Percentiles rank a stretch among this genome's conserved stretches.
phyloP scores from a whole-genome alignment of 2,329 filamentous ascomycete genomes.

The Colletotrichum euphorbiae region DNA sequence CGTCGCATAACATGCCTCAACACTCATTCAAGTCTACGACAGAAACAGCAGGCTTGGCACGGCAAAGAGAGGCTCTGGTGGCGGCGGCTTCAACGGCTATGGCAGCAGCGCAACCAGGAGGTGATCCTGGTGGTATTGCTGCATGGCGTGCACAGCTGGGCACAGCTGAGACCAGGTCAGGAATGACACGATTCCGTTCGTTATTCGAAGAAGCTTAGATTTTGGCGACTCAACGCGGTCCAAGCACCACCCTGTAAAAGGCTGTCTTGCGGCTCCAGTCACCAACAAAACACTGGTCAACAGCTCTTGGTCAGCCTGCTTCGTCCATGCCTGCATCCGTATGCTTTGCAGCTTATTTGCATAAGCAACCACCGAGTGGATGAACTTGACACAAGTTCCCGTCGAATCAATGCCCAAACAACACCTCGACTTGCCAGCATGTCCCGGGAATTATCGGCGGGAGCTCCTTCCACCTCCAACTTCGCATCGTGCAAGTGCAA shows the following conservation, averaged over 20 bases:
- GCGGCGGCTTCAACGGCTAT: slow-evolving; percentile 1
- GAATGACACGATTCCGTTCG: slow-evolving; percentile 26
- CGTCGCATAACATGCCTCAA: slow-evolving; percentile 25
- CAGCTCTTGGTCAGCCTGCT: slow-evolving; percentile 14
- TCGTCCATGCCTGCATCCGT: slow-evolving; percentile 8
- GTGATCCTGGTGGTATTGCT: slow-evolving; percentile 26
- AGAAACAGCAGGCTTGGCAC: slow-evolving; percentile 18
- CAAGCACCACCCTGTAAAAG: slow-evolving; percentile 20
- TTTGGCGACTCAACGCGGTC: slow-evolving; percentile 23
- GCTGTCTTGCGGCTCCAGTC: slow-evolving; percentile 13
- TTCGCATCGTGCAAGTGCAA: neutral
- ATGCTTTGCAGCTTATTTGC: slow-evolving; percentile 21
- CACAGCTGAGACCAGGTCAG: slow-evolving; percentile 18
- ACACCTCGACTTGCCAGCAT: slow-evolving; percentile 16
- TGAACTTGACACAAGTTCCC: slow-evolving; percentile 38
- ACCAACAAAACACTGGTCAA: slow-evolving; percentile 27
- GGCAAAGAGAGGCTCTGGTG: neutral
- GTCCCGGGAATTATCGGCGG: slow-evolving; percentile 12
- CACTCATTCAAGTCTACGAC: slow-evolving; percentile 7
- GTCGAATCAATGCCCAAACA: slow-evolving; percentile 35
- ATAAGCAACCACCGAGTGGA: slow-evolving; percentile 32
- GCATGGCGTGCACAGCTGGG: slow-evolving; percentile 36
- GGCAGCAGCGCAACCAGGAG: slow-evolving; percentile 2
- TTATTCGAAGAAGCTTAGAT: slow-evolving; percentile 32
- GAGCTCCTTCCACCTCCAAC: slow-evolving; percentile 11